Base-by-base conservation (phyloP, 176 grass and related monocot genomes). In the Bolboschoenus planiculmis region DNA sequence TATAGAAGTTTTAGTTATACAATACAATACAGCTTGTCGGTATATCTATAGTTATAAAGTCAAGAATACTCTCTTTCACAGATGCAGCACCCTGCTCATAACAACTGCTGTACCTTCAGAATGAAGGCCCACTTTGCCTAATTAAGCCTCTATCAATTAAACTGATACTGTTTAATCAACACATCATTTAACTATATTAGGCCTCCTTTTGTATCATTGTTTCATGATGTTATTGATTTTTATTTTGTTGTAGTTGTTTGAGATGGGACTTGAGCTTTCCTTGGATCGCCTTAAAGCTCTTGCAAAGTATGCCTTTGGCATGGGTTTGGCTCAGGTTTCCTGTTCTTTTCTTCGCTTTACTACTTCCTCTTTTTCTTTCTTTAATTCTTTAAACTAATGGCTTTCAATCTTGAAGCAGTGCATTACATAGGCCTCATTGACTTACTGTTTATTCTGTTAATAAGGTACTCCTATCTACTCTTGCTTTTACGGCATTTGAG, bases 231-330 rank as follows among this genome's bases (percentile, higher is more conserved):
- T 18, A 50, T n/a, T 46, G 11, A 33, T 48, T 21, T 5, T 68
- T 79, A 20, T n/a, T 77, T 15, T 71, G 10, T 64, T 85, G 37
- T 88, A 98, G 96, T 57, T 98, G 86, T 98, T 98, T 68, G 96
- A 98, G 91, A 98, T 98, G 96, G 96, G 96, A 27, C 75, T 95
- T 16, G 92, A 98, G 83, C 96, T 98, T 79, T 98, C 96, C 16
- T 87, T 98, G 47, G 90, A 93, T 64, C 96, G 92, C 24, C 90
- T 98, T 59, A 91, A 88, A 80, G 96, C 96, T 85, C 96, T 99
- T 55, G 96, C 96, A n/a, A 99, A 89, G 35, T 99, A 87, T 86
- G 92, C 96, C 55, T 99, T 99, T 31, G 96, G 96, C 63, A 93
- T 99, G 83, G 96, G 96, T 10, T 90, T 99, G 76, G 88, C 96